These are phyloP conservation scores for Hemisphaericaspora subhashii DNA, from an alignment of 1,139 yeast species.

Conservation along the genomic window DNA sequence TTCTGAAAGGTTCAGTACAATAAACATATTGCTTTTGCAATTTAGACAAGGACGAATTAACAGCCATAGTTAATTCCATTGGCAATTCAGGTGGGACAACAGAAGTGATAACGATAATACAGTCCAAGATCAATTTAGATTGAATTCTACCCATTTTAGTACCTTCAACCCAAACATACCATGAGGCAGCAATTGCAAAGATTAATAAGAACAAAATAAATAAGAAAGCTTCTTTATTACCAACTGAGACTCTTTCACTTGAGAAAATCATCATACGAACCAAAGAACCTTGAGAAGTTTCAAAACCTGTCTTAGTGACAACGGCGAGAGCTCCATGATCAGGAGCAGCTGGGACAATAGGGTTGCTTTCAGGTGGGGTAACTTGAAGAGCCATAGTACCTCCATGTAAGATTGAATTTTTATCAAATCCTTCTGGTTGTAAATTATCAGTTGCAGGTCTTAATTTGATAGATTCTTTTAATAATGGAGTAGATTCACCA, in stretches of 20 bases:
- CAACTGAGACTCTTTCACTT: slow-evolving; percentile 94
- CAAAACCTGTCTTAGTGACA: slow-evolving; percentile 93
- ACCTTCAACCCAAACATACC: slow-evolving; percentile 99
- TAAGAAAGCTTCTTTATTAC: slow-evolving; percentile 90
- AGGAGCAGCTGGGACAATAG: slow-evolving; percentile 60
- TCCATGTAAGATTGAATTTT: slow-evolving; percentile 87
- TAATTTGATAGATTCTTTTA: slow-evolving; percentile 85
- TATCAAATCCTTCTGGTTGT: slow-evolving; percentile 81
- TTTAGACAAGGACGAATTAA: slow-evolving; percentile 85
- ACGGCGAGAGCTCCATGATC: slow-evolving; percentile 91
- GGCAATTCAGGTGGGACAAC: slow-evolving; percentile 99
- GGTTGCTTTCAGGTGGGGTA: slow-evolving; percentile 57
- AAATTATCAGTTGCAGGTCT: slow-evolving; percentile 73
- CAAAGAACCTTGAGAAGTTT: slow-evolving; percentile 95
- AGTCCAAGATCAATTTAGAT: slow-evolving; percentile 88
- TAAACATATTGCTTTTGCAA: slow-evolving; percentile 84
- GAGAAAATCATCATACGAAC: slow-evolving; percentile 98
- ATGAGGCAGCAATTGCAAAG: slow-evolving; percentile 93
- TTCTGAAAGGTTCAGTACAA: slow-evolving; percentile 98
- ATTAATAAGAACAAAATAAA: slow-evolving; percentile 85
- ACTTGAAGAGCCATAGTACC: slow-evolving; percentile 97
- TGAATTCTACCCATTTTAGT: slow-evolving; percentile 93
- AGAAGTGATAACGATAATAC: slow-evolving; percentile 92
- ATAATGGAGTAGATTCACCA: slow-evolving; percentile 95
- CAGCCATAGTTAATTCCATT: slow-evolving; percentile 99